phyloP scores from a whole-genome alignment of 2,329 filamentous ascomycete species.

The Coleophoma cylindrospora region DNA sequence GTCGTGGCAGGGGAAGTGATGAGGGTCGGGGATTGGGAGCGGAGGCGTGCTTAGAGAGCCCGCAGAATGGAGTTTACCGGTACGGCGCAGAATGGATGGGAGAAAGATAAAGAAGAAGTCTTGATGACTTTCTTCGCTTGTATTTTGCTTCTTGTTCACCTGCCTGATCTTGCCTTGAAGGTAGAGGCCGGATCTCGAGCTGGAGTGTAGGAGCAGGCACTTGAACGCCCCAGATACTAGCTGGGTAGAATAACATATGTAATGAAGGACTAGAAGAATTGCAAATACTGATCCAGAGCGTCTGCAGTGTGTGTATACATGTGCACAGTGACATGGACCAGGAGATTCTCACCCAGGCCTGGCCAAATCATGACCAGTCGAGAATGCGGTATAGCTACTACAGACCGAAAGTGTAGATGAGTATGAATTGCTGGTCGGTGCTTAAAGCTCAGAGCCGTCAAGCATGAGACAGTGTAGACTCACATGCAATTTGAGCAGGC shows the following conservation, averaged over 20 bases:
- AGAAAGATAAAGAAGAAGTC: not conserved
- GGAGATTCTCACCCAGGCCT: too few species aligned
- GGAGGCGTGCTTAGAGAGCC: not conserved
- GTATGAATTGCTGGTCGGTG: too few species aligned
- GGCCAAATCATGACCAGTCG: too few species aligned
- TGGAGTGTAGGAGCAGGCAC: not conserved
- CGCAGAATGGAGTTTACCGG: constrained; percentile 2
- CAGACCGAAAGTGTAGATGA: too few species aligned
- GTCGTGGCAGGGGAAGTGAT: not conserved
- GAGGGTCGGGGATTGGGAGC: not conserved
- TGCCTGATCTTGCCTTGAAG: not conserved
- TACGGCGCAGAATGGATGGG: constrained; percentile 6
- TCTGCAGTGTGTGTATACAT: too few species aligned
- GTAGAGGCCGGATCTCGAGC: not conserved
- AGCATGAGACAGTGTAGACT: too few species aligned
- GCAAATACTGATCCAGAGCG: too few species aligned
- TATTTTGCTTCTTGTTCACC: not conserved
- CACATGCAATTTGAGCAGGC: too few species aligned
- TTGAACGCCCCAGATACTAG: too few species aligned
- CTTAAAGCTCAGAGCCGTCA: too few species aligned
- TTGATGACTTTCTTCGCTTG: constrained; percentile 3
- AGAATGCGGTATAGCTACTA: too few species aligned
- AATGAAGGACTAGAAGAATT: not conserved
- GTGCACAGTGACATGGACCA: too few species aligned
- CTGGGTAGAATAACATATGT: not conserved